phyloP scores from a whole-genome alignment of 164 flowering plant species.

The Berberis vulgaris region DNA sequence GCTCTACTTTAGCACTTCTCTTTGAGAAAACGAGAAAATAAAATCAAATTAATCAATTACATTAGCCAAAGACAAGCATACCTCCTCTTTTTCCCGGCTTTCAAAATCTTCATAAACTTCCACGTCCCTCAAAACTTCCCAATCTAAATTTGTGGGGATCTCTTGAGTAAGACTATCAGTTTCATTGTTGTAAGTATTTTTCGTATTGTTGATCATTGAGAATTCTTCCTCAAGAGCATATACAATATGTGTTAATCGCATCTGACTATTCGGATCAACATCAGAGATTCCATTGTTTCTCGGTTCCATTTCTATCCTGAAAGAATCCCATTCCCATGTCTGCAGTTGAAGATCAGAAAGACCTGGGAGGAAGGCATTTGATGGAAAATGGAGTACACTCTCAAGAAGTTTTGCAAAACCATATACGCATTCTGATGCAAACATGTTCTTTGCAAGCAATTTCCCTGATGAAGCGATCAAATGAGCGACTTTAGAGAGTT shows the following conservation, averaged over 20 bases:
- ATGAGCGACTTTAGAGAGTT: slow-evolving; percentile 59
- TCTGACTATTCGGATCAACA: slow-evolving; percentile 11
- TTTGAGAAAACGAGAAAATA: not conserved
- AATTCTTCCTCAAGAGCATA: slow-evolving; percentile 51
- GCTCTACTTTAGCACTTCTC: slow-evolving; percentile 11
- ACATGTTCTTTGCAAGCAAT: slow-evolving; percentile 63
- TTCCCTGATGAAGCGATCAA: slow-evolving; percentile 66
- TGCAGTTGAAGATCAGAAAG: slow-evolving; percentile 40
- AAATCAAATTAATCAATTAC: not conserved
- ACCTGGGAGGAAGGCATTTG: slow-evolving; percentile 63
- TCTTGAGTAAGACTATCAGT: slow-evolving; percentile 28
- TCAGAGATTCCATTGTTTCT: slow-evolving; percentile 6
- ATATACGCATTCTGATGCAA: slow-evolving; percentile 68
- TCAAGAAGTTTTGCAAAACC: slow-evolving; percentile 74
- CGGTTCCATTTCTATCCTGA: slow-evolving; percentile 34
- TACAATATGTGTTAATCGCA: slow-evolving; percentile 36
- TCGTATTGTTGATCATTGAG: slow-evolving; percentile 9
- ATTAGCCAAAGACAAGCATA: slow-evolving; percentile 12
- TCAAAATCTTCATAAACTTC: slow-evolving; percentile 64
- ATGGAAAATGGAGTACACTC: slow-evolving; percentile 64
- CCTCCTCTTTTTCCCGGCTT: slow-evolving; percentile 78
- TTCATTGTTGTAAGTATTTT: slow-evolving; percentile 28
- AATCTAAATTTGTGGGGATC: slow-evolving; percentile 43
- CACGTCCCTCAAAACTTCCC: slow-evolving; percentile 53
- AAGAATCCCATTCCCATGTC: slow-evolving; percentile 75